These are phyloP conservation scores for Hanseniaspora vineae DNA, from an alignment of 805 yeast genomes.

Conservation along the genomic window DNA sequence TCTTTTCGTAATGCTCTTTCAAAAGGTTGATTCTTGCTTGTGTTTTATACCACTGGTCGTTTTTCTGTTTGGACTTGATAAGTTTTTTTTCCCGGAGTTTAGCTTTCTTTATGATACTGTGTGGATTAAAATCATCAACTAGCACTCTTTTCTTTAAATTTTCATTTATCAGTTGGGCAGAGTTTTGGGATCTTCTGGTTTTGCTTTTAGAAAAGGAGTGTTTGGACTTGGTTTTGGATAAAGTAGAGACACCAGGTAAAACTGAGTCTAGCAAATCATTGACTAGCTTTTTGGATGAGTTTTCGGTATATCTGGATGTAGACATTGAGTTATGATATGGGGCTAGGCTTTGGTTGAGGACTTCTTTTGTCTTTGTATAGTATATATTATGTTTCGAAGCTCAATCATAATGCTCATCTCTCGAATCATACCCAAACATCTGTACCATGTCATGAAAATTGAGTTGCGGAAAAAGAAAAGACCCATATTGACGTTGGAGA, in stretches of 20 bases:
- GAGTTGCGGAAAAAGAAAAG: no score
- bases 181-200: constrained; percentile 14
- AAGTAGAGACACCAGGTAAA: constrained; percentile 6
- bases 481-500: no score
- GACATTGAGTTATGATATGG: background rate
- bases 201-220: constrained; percentile 2
- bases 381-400: no score
- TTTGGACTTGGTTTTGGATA: constrained; percentile 20
- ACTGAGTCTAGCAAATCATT: constrained; percentile 4
- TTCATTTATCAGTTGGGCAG: constrained; percentile 28
- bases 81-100: constrained; percentile 19
- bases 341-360: no score
- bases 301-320: background rate
- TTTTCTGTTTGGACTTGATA: constrained; percentile 11
- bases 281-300: constrained; percentile 2
- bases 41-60: constrained; percentile 16
- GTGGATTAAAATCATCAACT: constrained; percentile 23
- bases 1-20: constrained; percentile 20
- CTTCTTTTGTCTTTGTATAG: no score
- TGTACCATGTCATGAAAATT: no score
- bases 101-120: constrained; percentile 24
- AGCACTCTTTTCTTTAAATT: constrained; percentile 22
- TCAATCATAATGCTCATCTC: no score
- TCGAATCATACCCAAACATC: no score
- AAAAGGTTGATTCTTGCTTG: constrained; percentile 24